Percentiles rank a stretch among this genome's conserved stretches.
Conservation (phyloP, 2,329 filamentous ascomycete species). For the Sporothrix luriei region DNA sequence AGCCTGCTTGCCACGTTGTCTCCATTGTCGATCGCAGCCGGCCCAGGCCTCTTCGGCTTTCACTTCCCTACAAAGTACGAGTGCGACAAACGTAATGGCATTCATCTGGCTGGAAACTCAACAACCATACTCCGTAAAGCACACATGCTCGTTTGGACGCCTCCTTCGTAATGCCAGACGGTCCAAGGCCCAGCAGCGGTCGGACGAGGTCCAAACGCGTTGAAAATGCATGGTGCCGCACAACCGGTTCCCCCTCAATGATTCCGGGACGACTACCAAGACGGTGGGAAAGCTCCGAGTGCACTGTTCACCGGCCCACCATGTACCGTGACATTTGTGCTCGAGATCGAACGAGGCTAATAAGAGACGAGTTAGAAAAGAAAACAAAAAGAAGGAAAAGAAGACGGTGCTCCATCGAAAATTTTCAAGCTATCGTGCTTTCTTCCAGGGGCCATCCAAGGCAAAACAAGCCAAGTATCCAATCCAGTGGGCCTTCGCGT, state of each 20-base stretch:
- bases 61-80: no score
- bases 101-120: neutral
- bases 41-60: neutral
- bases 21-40: neutral
- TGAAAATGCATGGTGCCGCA: no score
- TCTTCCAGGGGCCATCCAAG: constrained; percentile 5
- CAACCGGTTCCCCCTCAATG: no score
- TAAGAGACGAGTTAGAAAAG: neutral
- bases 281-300: neutral
- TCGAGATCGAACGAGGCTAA: no score
- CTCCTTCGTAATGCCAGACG: no score
- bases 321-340: neutral
- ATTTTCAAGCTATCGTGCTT: neutral
- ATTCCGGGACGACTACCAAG: neutral
- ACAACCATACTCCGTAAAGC: no score
- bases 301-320: neutral
- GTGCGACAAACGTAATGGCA: no score
- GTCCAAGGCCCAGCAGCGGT: neutral
- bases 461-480: neutral
- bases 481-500: neutral
- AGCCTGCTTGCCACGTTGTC: neutral
- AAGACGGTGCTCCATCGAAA: neutral
- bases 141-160: neutral
- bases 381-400: neutral
- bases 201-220: constrained; percentile 18